Base-by-base conservation (phyloP, 495 filamentous ascomycete species). In the Pyronema omphalodes region DNA sequence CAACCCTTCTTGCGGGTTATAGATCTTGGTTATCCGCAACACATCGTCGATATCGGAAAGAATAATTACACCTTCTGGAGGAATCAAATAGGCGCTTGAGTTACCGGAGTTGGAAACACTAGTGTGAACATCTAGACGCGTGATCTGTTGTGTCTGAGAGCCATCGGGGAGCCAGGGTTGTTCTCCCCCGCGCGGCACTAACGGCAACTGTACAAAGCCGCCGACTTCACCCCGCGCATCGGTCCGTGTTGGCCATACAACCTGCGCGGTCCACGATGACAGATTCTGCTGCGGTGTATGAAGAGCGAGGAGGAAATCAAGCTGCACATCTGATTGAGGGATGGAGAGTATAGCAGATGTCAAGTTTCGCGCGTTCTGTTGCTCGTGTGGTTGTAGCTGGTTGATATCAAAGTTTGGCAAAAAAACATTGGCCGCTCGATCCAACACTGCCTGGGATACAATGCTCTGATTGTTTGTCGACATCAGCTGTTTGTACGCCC, bases 21-120 rank as follows among this genome's bases (percentile, higher is more conserved):
- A 88, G 68, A 88, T 88, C 67, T 85, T 83, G 46, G 84, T 88
- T n/a, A 86, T 68, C 29, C 84, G 80, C 0, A 88, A 75, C 57
- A 86, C 84, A 65, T 88, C 84, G 54, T 87, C 83, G 57, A 87
- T 83, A 59, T 88, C 82, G 33, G 77, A 81, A 53, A 86, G 70
- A 46, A 86, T 71, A 8, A 82, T 85, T 14, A 84, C 59, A 23
- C 82, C 84, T 6, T 68, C 68, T 0, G 76, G 65, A 1, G 83
- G 82, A 0, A 87, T 79, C 0, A 88, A 76, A 65, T 84, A 88
- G 1, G 81, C 78, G 3, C 83, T 88, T 15, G 78, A 74, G 60
- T 88, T 88, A 44, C 84, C 83, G 4, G 45, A 15, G 15, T 9
- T 9, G 7, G 18, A 36, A 43, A 51, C 11, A 34, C 76, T 71